These are phyloP conservation scores for Boletus speciosus DNA, from an alignment of 768 basidiomycete genomes.

Conservation along the genomic window DNA sequence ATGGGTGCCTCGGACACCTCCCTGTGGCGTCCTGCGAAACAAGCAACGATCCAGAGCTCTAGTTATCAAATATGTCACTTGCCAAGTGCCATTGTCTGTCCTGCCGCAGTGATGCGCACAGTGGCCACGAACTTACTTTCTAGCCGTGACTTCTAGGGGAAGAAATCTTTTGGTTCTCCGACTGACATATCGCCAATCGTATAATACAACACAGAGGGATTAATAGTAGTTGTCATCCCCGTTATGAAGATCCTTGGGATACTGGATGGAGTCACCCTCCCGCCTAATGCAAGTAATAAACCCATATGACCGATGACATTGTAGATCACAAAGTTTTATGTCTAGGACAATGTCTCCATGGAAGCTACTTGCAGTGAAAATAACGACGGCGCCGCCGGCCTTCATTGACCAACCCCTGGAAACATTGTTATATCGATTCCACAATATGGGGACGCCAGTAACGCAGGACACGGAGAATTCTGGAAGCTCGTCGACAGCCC, in stretches of 20 bases:
- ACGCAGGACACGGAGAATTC: not conserved
- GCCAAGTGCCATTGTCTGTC: not conserved
- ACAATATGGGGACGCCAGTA: not conserved
- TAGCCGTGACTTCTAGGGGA: not conserved
- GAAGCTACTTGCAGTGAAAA: not conserved
- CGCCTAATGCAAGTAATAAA: no score
- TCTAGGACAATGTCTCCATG: slow-evolving; percentile 7
- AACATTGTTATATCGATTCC: not conserved
- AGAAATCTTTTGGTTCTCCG: not conserved
- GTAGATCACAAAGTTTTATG: not conserved
- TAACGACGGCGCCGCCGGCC: not conserved
- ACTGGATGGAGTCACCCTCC: not conserved
- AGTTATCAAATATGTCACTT: not conserved
- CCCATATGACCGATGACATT: not conserved
- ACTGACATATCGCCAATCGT: not conserved
- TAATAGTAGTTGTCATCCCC: not conserved
- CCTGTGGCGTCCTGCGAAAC: not conserved
- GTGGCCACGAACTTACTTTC: not conserved
- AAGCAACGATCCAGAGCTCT: not conserved
- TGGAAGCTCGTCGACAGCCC: not conserved
- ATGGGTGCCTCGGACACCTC: no score
- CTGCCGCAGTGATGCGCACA: not conserved
- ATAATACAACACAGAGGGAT: not conserved
- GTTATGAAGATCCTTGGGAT: not conserved
- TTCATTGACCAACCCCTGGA: not conserved